Evolutionary conservation across 495 filamentous ascomycete species (phyloP), one percentile per base, ranked within the genome.

Genomic region (Xylaria nigripes): DNA sequence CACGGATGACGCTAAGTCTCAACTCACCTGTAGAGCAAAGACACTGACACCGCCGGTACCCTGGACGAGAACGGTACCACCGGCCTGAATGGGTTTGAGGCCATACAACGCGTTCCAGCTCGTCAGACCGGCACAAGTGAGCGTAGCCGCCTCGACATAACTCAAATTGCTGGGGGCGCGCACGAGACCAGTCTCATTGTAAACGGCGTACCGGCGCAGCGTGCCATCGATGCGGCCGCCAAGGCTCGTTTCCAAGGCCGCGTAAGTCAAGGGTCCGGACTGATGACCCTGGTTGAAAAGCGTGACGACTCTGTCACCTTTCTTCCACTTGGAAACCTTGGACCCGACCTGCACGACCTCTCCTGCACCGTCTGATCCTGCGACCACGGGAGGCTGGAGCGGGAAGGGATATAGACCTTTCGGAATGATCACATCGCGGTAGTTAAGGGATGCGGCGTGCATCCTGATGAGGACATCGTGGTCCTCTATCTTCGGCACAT

Each of bases 31-130:
- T 48, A 92, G 57, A 15, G 76, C 86, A 61, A 93, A 92, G 10
- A 90, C 78, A 56, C 80, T 84, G 10, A 95, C 88, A 55, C 89
- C 88, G 2, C 89, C 89, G 5, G 87, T 91, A 24, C 89, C 89
- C 62, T 91, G 86, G 3, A 86, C 85, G 19, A 95, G 67, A 1
- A 95, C 86, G 3, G 68, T 73, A 48, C 92, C 73, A 1, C 88
- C 89, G 0, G 84, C 81, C 66, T 77, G 80, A 51, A 93, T 57
- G 0, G 69, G 62, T 65, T 76, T 82, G 32, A 91, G 56, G 0
- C 87, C 89, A 55, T 86, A 93, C 4, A 95, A 70, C 6, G 81
- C 86, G 56, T 93, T 93, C 89, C 89, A 95, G 12, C 81, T 82
- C 3, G 89, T 93, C 45, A 93, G 57, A 1, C 73, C 89, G 0